Conservation (phyloP, 305 asterid species). For the Plantago coronopus region DNA sequence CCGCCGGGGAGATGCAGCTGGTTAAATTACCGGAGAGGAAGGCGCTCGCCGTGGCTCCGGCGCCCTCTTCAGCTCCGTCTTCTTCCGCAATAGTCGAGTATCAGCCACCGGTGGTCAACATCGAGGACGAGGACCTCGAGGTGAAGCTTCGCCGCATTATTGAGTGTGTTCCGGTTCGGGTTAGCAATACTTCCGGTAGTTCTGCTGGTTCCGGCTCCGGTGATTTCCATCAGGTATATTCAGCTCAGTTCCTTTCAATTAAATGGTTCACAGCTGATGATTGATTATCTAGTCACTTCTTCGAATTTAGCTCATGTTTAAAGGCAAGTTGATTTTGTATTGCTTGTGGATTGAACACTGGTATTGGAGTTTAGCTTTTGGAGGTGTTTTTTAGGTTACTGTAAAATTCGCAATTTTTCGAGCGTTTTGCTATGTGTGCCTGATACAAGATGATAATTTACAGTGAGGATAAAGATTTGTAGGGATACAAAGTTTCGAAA, state of each 20-base stretch:
- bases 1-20: slow-evolving; percentile 60
- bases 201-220: slow-evolving; percentile 99
- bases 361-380: too few relatives aligned
- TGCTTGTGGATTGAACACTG: background rate
- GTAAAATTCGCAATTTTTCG: too few relatives aligned
- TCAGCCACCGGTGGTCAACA: slow-evolving; percentile 50
- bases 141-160: slow-evolving; percentile 84
- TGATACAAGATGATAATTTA: too few relatives aligned
- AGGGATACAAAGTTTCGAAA: too few relatives aligned
- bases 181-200: slow-evolving; percentile 92
- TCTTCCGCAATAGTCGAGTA: slow-evolving; percentile 76
- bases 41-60: slow-evolving; percentile 32
- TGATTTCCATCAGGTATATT: slow-evolving; percentile 88
- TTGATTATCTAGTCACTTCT: too few relatives aligned
- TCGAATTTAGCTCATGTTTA: background rate
- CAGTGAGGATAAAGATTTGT: too few relatives aligned
- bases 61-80: slow-evolving; percentile 34
- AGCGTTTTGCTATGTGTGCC: too few relatives aligned
- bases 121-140: slow-evolving; percentile 93
- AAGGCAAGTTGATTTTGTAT: background rate
- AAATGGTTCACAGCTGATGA: background rate
- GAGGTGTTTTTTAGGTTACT: too few relatives aligned
- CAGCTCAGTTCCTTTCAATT: background rate
- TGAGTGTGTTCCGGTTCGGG: slow-evolving; percentile 92
- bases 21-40: slow-evolving; percentile 50